Evolutionary conservation across 1,284 basidiomycete genomes (phyloP).

Genomic region (Gomphus bonarii): DNA sequence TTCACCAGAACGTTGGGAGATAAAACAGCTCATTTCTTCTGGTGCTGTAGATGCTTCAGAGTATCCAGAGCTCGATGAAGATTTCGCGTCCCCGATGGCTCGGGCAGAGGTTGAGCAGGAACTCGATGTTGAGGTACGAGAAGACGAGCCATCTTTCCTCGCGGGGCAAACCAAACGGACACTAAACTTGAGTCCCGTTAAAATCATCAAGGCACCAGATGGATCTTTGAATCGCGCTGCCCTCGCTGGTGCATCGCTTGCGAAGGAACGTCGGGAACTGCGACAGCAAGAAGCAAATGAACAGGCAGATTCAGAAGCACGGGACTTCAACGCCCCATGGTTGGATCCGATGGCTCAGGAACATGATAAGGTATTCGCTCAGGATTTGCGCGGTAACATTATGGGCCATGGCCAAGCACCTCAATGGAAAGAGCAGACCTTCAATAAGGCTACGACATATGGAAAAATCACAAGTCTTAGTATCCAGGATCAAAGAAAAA

Average conservation of each 20-base stretch:
- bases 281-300: conserved; percentile 94
- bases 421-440: conserved; percentile 87
- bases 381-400: conserved; percentile 80
- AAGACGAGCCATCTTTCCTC: conserved; percentile 95
- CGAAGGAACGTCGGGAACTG: conserved; percentile 91
- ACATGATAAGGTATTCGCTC: conserved; percentile 82
- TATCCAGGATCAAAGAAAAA: conserved; percentile 90
- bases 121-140: conserved; percentile 92
- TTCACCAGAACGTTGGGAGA: conserved; percentile 97
- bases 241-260: conserved; percentile 83
- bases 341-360: conserved; percentile 95
- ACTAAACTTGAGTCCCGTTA: conserved; percentile 92
- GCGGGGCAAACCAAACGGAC: conserved; percentile 94
- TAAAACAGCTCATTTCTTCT: conserved; percentile 96
- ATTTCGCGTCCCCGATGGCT: conserved; percentile 68
- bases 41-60: conserved; percentile 89
- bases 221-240: conserved; percentile 94
- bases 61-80: conserved; percentile 94
- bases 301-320: conserved; percentile 84
- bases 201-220: conserved; percentile 92
- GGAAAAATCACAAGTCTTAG: conserved; percentile 86
- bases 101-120: conserved; percentile 90
- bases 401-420: conserved; percentile 81
- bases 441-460: conserved; percentile 96
- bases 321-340: conserved; percentile 94